These are phyloP conservation scores for Lojkania enalia DNA, from an alignment of 2,329 filamentous ascomycete species.

Conservation along the genomic window DNA sequence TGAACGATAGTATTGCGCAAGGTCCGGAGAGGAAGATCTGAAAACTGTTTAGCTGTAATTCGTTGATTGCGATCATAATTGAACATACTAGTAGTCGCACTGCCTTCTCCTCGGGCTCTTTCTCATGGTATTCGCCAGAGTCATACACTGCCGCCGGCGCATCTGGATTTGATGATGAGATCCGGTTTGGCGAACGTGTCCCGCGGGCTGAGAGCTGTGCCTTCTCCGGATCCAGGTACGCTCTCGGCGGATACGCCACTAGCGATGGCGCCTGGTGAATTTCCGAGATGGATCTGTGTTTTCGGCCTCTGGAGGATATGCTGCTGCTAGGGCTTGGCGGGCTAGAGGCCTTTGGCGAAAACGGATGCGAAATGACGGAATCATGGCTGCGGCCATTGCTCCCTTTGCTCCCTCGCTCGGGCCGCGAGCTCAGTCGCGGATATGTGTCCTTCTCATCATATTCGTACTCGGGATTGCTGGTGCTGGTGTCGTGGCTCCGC, in stretches of 20 bases:
- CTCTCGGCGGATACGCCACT: conserved; percentile 28
- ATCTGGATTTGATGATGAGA: conserved; percentile 24
- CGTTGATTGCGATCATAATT: not conserved
- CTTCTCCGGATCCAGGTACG: conserved; percentile 42
- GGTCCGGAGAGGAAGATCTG: conserved; percentile 59
- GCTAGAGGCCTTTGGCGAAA: conserved; percentile 37
- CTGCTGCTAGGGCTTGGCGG: conserved; percentile 42
- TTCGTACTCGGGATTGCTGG: conserved; percentile 18
- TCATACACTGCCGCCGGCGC: conserved; percentile 34
- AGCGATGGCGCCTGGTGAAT: conserved; percentile 17
- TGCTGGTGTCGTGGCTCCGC: conserved; percentile 10
- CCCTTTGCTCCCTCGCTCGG: conserved; percentile 26
- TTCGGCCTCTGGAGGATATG: conserved; percentile 29
- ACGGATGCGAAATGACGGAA: conserved; percentile 44
- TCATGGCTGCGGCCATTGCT: conserved; percentile 35
- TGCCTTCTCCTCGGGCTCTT: conserved; percentile 49
- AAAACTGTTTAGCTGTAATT: conserved; percentile 12
- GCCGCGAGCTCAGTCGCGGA: conserved; percentile 18
- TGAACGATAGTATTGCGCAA: conserved; percentile 58
- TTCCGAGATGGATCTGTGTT: conserved; percentile 21
- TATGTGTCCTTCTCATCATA: conserved; percentile 33
- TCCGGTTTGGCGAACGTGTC: conserved; percentile 23
- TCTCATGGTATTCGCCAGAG: conserved; percentile 43
- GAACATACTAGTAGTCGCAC: conserved; percentile 47
- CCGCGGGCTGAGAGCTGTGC: conserved; percentile 22